Base-by-base conservation (phyloP, 768 basidiomycete genomes). In the Boletus sensibilis region DNA sequence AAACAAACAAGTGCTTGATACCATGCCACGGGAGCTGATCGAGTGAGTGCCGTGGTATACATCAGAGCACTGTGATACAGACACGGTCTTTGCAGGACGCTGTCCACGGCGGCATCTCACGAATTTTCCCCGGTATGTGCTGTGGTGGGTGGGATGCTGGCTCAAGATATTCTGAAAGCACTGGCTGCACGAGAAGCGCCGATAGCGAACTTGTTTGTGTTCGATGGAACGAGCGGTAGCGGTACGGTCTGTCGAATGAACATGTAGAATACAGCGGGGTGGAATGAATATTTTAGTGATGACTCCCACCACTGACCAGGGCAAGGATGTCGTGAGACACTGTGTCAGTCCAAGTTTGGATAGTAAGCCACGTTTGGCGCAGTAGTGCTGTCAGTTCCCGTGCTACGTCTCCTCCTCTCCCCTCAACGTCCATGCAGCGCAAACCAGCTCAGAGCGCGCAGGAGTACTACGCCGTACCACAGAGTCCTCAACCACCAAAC, bases 121-220 rank as follows among this genome's bases (percentile, higher is more conserved):
- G 94, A 96, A 68, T 92, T 98, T 75, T 88, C 94, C 0, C 94
- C 97, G 0, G 87, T 94, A 1, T 92, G 94, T 68, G 97, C 97
- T 1, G 90, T 99, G 35, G 80, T 99, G 38, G 97, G 97, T 27
- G 97, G 97, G 23, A 83, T 98, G 75, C 76, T 98, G 14, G 95
- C 87, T 1, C 97, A 98, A 71, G 97, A 99, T 69, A 88, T 98
- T 50, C 78, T 99, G 39, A 94, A 97, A 70, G 85, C 92, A 0
- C 79, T 98, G 38, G 90, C 88, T 53, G 92, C 88, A 53, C 87
- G 93, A 49, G 97, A 98, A 65, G 84, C 90, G 27, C 96, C 96
- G 5, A 88, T 97, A 60, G 89, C 90, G 50, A 99, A 99, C 71
- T 87, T 97, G 59, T 87, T 95, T 60, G 79, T 85, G 5, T 94